Base-by-base conservation (phyloP, 2,329 filamentous ascomycete species). In the Rasamsonia emersonii region DNA sequence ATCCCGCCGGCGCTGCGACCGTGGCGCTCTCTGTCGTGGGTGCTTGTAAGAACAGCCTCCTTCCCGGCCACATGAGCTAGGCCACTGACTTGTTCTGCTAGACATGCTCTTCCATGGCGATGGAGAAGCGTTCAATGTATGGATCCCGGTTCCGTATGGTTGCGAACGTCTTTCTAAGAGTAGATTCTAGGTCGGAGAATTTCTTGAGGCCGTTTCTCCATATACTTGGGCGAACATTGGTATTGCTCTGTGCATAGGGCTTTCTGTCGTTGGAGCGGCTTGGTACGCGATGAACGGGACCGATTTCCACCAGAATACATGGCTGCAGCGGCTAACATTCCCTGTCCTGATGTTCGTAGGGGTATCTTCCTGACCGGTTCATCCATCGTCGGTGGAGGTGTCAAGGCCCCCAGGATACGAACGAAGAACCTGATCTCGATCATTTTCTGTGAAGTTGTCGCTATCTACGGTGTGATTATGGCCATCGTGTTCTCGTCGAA, bases 391-490 rank as follows among this genome's bases (percentile, higher is more conserved):
- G 93, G 93, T 54, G 91, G 85, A 50, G 91, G 91, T 68, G 91
- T 98, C 55, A 89, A 84, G 63, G 89, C 91, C 27, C 93, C 93
- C 21, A 82, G 91, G 51, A 98, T 98, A 65, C 85, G 91, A 60
- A 98, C 91, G 43, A 98, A 98, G 79, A 98, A 98, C 71, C 66
- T 98, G 55, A 96, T 98, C 60, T 96, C 89, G 52, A 98, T 98
- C 64, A 96, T 98, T 67, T 98, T 98, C 68, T 98, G 91, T 70
- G 91, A 98, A 68, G 91, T 98, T 55, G 91, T 98, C 53, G 91
- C 91, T 63, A 98, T 98, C 62, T 98, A 98, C 73, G 93, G 93
- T 51, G 89, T 98, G 64, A 98, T 98, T 67, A 98, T 98, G 86
- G 82, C 88, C 51, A 98, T 98, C 59, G 83, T 98, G 52, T 96